Evolutionary conservation across 306 rosid species (phyloP).

Genomic region (Fragaria iinumae): DNA sequence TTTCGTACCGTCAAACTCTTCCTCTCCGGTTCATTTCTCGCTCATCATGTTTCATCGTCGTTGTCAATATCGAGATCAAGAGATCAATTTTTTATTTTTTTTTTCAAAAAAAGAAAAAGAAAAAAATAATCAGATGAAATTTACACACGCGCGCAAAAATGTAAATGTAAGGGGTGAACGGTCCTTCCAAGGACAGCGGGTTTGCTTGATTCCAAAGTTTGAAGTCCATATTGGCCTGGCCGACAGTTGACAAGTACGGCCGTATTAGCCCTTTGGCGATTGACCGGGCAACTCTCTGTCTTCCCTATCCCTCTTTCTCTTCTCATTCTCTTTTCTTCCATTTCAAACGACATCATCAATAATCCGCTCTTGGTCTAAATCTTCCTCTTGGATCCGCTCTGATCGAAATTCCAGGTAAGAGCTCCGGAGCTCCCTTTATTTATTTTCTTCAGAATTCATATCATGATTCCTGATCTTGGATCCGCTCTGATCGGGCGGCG

Average conservation of each 20-base stretch:
- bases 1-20: too few species aligned
- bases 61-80: too few species aligned
- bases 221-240: background rate
- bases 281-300: conserved; percentile 18
- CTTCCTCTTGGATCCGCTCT: background rate
- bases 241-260: conserved; percentile 15
- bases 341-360: background rate
- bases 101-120: too few species aligned
- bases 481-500: background rate
- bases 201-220: background rate
- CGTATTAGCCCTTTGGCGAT: conserved; percentile 6
- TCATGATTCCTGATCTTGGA: background rate
- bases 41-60: too few species aligned
- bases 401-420: background rate
- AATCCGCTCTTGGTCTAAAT: background rate
- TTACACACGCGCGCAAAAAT: too few species aligned
- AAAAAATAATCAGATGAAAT: too few species aligned
- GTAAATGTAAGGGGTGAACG: too few species aligned
- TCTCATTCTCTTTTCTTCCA: background rate
- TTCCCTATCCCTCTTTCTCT: background rate
- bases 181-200: too few species aligned
- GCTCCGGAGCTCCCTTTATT: background rate
- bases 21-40: too few species aligned
- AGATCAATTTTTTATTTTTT: too few species aligned
- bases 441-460: background rate